Conservation (phyloP, 1,284 basidiomycete genomes). For the Cryptococcus sp. region DNA sequence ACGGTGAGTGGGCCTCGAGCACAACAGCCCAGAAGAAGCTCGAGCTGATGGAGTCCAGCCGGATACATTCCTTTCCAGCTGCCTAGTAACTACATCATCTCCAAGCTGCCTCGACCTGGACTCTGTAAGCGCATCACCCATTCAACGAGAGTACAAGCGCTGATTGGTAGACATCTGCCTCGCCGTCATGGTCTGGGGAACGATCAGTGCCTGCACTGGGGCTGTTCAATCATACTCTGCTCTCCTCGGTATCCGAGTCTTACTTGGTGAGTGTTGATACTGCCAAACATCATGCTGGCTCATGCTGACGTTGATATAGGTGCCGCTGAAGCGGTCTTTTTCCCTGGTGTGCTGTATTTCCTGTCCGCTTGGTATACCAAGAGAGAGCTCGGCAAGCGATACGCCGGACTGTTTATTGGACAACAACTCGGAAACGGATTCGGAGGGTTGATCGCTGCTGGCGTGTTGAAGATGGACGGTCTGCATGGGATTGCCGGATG, state of each 20-base stretch:
- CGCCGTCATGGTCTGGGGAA: no score
- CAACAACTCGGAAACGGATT: slow-evolving; percentile 39
- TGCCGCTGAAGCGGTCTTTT: no score
- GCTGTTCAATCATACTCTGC: no score
- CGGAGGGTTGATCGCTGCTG: slow-evolving; percentile 33
- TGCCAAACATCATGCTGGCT: no score
- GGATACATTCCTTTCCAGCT: slow-evolving; percentile 42
- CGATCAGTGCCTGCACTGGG: no score
- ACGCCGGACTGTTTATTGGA: slow-evolving; percentile 30
- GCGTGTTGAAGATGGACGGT: slow-evolving; percentile 26
- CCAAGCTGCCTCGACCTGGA: slow-evolving; percentile 26
- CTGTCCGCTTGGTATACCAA: slow-evolving; percentile 32
- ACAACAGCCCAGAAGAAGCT: not conserved
- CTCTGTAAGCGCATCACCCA: slow-evolving; percentile 11
- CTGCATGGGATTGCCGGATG: slow-evolving; percentile 23
- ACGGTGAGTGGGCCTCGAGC: slow-evolving; percentile 13
- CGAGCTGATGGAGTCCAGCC: slow-evolving; percentile 7
- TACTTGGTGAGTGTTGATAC: no score
- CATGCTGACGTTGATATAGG: no score
- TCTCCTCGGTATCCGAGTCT: no score
- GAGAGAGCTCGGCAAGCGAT: slow-evolving; percentile 27
- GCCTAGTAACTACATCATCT: slow-evolving; percentile 38
- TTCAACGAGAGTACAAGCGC: no score
- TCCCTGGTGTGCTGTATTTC: no score
- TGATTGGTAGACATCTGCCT: no score